Conservation (phyloP, 2,329 filamentous ascomycete genomes). For the Madurella fahalii region DNA sequence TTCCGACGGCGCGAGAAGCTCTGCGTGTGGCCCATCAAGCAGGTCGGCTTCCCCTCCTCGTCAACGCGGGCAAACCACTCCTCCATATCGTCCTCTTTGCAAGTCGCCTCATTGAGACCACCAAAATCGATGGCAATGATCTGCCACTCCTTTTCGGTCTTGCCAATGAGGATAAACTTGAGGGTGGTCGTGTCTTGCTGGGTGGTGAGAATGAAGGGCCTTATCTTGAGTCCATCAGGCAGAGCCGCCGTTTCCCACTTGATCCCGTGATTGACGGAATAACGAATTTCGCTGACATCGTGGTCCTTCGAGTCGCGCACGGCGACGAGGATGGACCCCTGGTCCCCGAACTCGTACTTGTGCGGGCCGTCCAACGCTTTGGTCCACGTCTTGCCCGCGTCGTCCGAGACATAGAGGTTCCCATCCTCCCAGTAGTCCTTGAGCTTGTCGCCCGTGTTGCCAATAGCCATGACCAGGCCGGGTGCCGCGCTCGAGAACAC, state of each 20-base stretch:
- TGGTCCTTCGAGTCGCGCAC: conserved; percentile 67
- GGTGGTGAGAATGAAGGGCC: conserved; percentile 73
- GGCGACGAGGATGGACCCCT: conserved; percentile 83
- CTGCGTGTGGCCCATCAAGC: conserved; percentile 94
- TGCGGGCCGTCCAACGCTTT: conserved; percentile 73
- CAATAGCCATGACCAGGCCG: conserved; percentile 88
- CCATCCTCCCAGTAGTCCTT: conserved; percentile 69
- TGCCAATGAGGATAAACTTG: conserved; percentile 78
- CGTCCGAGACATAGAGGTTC: conserved; percentile 81
- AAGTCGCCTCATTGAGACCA: conserved; percentile 74
- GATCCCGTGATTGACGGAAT: conserved; percentile 86
- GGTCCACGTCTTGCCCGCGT: conserved; percentile 84
- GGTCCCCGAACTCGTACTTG: conserved; percentile 94
- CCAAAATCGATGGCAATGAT: conserved; percentile 80
- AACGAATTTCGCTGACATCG: conserved; percentile 56
- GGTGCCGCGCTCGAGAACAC: conserved; percentile 93
- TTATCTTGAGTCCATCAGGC: conserved; percentile 61
- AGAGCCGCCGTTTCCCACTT: conserved; percentile 73
- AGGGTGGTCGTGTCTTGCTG: conserved; percentile 88
- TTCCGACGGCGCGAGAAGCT: conserved; percentile 82
- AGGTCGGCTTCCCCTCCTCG: conserved; percentile 74
- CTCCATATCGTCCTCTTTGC: conserved; percentile 74
- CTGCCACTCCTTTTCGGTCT: conserved; percentile 52
- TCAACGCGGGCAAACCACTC: conserved; percentile 83
- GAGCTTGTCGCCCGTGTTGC: conserved; percentile 77